Conservation (phyloP, 2,329 filamentous ascomycete genomes). For the Botryotinia globosa region DNA sequence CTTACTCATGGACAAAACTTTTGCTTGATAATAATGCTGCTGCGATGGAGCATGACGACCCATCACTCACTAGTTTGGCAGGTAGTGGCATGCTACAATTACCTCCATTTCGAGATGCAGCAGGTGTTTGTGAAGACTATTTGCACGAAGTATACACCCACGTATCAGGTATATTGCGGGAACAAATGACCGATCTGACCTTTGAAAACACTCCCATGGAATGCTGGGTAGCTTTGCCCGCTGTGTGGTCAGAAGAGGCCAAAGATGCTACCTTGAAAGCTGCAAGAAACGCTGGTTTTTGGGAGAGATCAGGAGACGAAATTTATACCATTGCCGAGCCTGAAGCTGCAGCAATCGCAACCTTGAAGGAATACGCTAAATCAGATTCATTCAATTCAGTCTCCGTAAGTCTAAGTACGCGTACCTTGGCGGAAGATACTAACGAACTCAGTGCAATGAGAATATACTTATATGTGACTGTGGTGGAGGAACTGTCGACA, state of each 20-base stretch:
- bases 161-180: conserved; percentile 19
- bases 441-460: conserved; percentile 22
- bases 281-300: conserved; percentile 31
- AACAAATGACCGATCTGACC: conserved; percentile 21
- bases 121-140: conserved; percentile 31
- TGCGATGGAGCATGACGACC: conserved; percentile 25
- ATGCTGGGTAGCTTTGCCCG: conserved; percentile 34
- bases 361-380: conserved; percentile 23
- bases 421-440: not conserved
- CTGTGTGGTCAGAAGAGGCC: conserved; percentile 33
- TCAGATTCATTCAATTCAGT: conserved; percentile 22
- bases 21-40: conserved; percentile 30
- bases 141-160: conserved; percentile 26
- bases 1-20: conserved; percentile 35
- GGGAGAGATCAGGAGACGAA: conserved; percentile 22
- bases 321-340: conserved; percentile 33
- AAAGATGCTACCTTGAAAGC: conserved; percentile 30
- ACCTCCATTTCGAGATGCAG: conserved; percentile 24
- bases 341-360: conserved; percentile 32
- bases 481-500: conserved; percentile 33
- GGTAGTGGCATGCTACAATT: conserved; percentile 24
- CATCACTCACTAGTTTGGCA: conserved; percentile 17
- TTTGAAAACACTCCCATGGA: conserved; percentile 29
- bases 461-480: conserved; percentile 33
- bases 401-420: too few species aligned